phyloP scores from a whole-genome alignment of 2,329 filamentous ascomycete genomes.

The Colletotrichum chrysophilum region DNA sequence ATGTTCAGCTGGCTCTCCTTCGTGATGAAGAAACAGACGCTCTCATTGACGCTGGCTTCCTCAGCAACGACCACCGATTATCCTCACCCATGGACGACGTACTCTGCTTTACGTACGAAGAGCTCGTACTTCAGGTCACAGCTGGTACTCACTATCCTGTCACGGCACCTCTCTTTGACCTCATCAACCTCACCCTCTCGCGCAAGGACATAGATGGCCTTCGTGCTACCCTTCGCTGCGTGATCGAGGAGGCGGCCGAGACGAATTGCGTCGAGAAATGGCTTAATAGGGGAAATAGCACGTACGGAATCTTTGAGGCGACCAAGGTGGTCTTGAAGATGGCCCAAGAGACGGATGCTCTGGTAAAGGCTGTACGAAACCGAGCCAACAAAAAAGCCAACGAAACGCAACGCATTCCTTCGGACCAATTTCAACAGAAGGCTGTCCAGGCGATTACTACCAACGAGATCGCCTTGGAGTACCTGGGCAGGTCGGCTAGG shows the following conservation, averaged over 20 bases:
- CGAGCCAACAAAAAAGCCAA: neutral
- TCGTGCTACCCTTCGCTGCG: constrained; percentile 11
- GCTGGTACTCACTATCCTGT: constrained; percentile 28
- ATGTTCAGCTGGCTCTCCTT: constrained; percentile 29
- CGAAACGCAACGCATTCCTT: constrained; percentile 7
- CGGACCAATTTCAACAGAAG: constrained; percentile 3
- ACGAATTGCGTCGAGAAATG: constrained; percentile 28
- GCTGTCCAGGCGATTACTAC: constrained; percentile 6
- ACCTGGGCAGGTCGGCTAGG: constrained; percentile 34
- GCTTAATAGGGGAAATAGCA: constrained; percentile 23
- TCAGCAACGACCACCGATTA: constrained; percentile 24
- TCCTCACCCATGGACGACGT: constrained; percentile 23
- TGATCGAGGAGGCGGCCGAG: constrained; percentile 18
- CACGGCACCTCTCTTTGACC: constrained; percentile 18
- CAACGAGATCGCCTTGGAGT: constrained; percentile 31
- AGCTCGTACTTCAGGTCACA: constrained; percentile 27
- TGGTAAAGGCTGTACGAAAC: constrained; percentile 18
- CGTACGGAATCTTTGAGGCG: constrained; percentile 28
- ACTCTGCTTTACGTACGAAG: constrained; percentile 25
- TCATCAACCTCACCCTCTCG: constrained; percentile 23
- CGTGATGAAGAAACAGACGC: constrained; percentile 32
- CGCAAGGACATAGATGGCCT: constrained; percentile 25
- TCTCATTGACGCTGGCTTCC: constrained; percentile 26
- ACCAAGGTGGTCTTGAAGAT: constrained; percentile 18
- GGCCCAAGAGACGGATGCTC: neutral